A percentile compares a stretch with the other conserved stretches of the same genome.
Conservation (phyloP, 1,284 basidiomycete genomes). For the Boletellus sp. region DNA sequence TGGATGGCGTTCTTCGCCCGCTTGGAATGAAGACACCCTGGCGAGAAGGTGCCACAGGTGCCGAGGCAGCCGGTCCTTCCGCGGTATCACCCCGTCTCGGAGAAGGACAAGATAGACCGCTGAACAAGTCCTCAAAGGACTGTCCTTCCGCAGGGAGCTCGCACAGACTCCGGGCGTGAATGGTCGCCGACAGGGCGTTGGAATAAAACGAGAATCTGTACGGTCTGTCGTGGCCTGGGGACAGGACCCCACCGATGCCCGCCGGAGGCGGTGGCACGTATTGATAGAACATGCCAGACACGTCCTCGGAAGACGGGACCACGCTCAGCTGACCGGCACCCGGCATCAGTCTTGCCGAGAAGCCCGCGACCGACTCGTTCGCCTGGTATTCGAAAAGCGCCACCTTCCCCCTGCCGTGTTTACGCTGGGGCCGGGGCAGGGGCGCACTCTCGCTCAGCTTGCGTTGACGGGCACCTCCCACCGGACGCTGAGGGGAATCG, state of each 20-base stretch:
- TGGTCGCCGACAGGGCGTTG: conserved; percentile 87
- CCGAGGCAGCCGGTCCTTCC: conserved; percentile 8
- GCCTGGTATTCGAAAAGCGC: conserved; percentile 82
- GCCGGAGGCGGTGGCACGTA: conserved; percentile 12
- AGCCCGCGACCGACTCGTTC: conserved; percentile 46
- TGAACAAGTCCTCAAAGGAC: conserved; percentile 89
- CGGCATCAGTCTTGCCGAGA: conserved; percentile 36
- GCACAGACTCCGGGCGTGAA: conserved; percentile 89
- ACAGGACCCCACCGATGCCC: conserved; percentile 35
- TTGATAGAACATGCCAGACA: conserved; percentile 17
- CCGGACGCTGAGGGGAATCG: conserved; percentile 26
- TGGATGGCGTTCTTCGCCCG: conserved; percentile 6
- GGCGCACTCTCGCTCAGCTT: conserved; percentile 81
- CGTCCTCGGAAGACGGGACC: conserved; percentile 31
- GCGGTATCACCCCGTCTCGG: conserved; percentile 8
- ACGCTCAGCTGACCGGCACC: conserved; percentile 32
- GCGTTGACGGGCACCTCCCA: conserved; percentile 57
- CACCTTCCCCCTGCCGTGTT: conserved; percentile 81
- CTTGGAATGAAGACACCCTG: conserved; percentile 3
- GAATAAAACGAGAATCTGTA: conserved; percentile 99
- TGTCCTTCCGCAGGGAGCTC: conserved; percentile 95
- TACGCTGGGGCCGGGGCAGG: conserved; percentile 54
- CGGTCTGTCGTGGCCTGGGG: conserved; percentile 78
- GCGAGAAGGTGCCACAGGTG: conserved; percentile 10
- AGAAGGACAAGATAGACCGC: conserved; percentile 40